Evolutionary conservation across 352 stramenopile genomes (phyloP), one percentile per base, ranked within the genome.

Genomic region (Peronospora belbahrii): DNA sequence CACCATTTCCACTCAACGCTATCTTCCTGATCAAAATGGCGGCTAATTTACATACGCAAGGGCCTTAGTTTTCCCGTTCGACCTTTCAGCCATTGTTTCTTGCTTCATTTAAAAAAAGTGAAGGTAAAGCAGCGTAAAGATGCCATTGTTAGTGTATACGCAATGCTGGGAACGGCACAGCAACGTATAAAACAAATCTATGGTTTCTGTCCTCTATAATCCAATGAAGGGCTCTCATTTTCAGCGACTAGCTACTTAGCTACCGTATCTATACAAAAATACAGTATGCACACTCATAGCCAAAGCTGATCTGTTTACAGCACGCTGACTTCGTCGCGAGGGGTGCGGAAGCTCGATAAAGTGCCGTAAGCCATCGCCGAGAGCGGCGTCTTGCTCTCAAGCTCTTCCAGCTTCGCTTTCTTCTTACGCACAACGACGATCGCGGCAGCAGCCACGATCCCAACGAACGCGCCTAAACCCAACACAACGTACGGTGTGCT

Each of bases 341-440:
- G 74, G 7, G 74, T 86, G 54, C 73, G 59, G 45, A 86, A 64
- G 44, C 62, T 68, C 32, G 70, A 55, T 30, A 69, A 48, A 22
- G 50, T 37, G 0, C 62, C 48, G 10, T 56, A 41, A 3, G 57
- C 54, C 19, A 47, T 72, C 17, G 52, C 58, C 1, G 58, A 59
- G 5, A 40, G 53, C 10, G 75, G 73, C 1, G 63, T 81, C 66
- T 87, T 85, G 31, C 50, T 58, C 38, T 88, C 73, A 14, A 83
- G 46, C 18, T 65, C 68, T 20, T 88, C 75, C 6, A 88, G 49
- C 28, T 51, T 18, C 25, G 62, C 41, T 66, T 88, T 83, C 65
- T 88, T 87, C 68, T 77, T 73, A 44, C 75, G 74, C 27, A 84
- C 45, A 0, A 70, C 72, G 8, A 87, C 57, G 52, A 87, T 83